Evolutionary conservation across 768 basidiomycete species (phyloP), one percentile per base, ranked within the genome.

Genomic region (Collybia nuda): DNA sequence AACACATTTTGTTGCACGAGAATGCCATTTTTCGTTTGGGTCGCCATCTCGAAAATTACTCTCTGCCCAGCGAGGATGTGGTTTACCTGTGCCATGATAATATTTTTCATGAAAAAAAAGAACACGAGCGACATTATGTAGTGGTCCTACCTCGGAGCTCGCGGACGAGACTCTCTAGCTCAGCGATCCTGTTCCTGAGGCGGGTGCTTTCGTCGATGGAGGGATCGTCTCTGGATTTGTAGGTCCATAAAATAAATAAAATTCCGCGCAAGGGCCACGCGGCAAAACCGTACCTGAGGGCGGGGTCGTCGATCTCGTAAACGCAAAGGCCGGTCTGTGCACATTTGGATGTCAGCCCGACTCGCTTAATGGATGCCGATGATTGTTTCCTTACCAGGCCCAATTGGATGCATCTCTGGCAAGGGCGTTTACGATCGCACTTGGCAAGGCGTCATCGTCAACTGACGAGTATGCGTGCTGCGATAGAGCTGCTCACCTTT

Each of bases 371-470:
- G 32, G 12, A 44, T 36, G 42, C 56, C 39, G 21, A 39, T 55
- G 24, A 49, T 48, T n/a, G 17, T 29, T 56, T 14, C 61, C 67
- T 53, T 71, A 92, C 92, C 67, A 95, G 70, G 48, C 92, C 91
- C 18, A 94, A 80, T 56, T 93, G 89, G 50, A 93, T 94, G 68
- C 92, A 95, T 44, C 92, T 77, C 60, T 88, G 86, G 69, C 93
- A 96, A 17, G 93, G 93, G 36, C 93, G 79, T 64, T 93, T 93
- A 50, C 93, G 78, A 71, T 96, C 93, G 63, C 93, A 96, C 90
- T 93, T 60, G 21, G 41, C 29, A 47, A 54, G 56, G 44, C 54
- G 52, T 50, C 54, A 54, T 47, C 40, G 41, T 52, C 47, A 56
- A 49, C 17, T 42, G 17, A 52, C 8, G 41, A 47, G 43, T 50